Evolutionary conservation across 1,284 basidiomycete genomes (phyloP), one percentile per base, ranked within the genome.

Genomic region (Erythrobasidium hasegawianum): DNA sequence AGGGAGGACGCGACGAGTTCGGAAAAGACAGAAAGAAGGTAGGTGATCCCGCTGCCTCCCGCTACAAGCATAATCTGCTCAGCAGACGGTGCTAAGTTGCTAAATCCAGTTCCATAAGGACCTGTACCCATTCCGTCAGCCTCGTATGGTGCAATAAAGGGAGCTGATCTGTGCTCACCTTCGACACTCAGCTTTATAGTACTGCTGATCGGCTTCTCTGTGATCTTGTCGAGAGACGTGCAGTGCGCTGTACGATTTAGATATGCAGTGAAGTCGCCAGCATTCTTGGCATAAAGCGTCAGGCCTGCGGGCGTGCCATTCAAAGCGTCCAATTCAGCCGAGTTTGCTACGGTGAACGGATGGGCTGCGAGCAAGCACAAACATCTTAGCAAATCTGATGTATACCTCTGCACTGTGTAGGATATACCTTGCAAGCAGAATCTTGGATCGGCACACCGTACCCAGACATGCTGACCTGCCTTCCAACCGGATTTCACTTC

Each of bases 41-140:
- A 70, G 2, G 70, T 72, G n/a, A 71, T 71, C 10, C 71, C 71
- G 9, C 56, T 59, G 1, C 70, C 70, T 11, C 68, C 71, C 4
- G 70, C 71, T 11, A 70, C 24, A 39, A 72, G 67, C 16, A 72
- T 2, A 7, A 70, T 67, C 4, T 64, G 56, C 13, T 70, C 65
- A 11, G 39, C 27, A n/a, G 64, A 60, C 16, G 20, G 26, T 20
- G 26, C 18, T 27, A 20, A 39, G 5, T 33, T 33, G 24, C 26
- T 20, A 49, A 39, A 70, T 62, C 33, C 67, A 55, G 49, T 39
- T 57, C 57, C 56, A 68, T 59, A 68, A 41, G 33, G 61, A 38
- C 20, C 70, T 47, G 14, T 7, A 40, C 2, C 14, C 9, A n/a
- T 58, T 53, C 22, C 11, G 40, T n/a, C n/a, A n/a, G 52, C 22